Evolutionary conservation across 768 basidiomycete species (phyloP), one percentile per base, ranked within the genome.

Genomic region (Holtermanniella nyarrowii): DNA sequence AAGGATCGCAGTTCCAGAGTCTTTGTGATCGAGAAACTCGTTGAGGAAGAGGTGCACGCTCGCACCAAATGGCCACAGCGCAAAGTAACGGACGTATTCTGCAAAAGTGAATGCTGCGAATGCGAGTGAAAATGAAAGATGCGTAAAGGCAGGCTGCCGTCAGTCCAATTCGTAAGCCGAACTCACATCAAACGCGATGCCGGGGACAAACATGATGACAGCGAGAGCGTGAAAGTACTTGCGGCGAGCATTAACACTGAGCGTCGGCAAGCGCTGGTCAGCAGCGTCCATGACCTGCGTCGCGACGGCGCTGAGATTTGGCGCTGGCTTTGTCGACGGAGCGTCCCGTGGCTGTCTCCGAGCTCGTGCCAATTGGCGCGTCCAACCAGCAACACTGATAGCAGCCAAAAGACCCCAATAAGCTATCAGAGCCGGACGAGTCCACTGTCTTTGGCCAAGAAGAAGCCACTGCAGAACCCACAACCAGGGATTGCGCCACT

Each of bases 41-140:
- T 85, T 86, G 81, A 99, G 82, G 72, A 99, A 99, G 50, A 96
- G 74, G 73, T 99, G 95, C 18, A 99, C 81, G 11, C 81, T 76
- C 10, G 86, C 91, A 13, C 90, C 89, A 61, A 96, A 86, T 2
- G 95, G 95, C 74, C 95, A 96, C 45, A 99, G 80, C 31, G 95
- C 95, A 72, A 97, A 99, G 73, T 96, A 99, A 53, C 95, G 87
- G 57, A 96, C 80, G 75, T 96, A 97, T 74, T 99, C 95, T 52
- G 87, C 83, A 69, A 99, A 96, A 21, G 83, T 87, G 75, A 99
- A 97, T 58, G 88, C 72, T 7, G 95, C 84, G 71, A 99, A 97
- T 1, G 93, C 93, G 18, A 82, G 84, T 61, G 87, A 91, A 75
- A 99, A 95, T 7, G 90, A 82, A 42, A 97, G 75, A 70, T 97